These are phyloP conservation scores for Phlebiopsis flavidoalba DNA, from an alignment of 768 basidiomycete species.

Conservation along the genomic window DNA sequence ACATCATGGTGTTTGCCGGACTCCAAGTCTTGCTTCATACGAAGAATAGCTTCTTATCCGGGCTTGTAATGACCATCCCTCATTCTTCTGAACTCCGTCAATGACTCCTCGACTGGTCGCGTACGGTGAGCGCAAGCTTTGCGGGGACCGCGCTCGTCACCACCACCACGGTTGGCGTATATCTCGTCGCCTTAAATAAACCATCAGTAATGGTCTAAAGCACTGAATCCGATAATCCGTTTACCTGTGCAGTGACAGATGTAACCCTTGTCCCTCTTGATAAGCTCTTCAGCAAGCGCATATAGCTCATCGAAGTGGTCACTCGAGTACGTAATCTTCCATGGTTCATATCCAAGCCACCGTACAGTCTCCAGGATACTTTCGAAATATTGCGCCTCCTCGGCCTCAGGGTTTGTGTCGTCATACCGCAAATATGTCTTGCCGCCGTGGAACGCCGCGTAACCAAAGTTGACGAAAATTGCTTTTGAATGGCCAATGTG, in stretches of 20 bases:
- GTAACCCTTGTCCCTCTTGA: constrained; percentile 88
- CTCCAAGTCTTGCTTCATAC: constrained; percentile 95
- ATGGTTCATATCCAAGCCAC: constrained; percentile 97
- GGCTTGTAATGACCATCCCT: constrained; percentile 84
- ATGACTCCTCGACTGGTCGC: constrained; percentile 82
- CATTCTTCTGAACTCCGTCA: constrained; percentile 89
- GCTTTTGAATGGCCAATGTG: constrained; percentile 98
- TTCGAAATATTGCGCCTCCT: constrained; percentile 94
- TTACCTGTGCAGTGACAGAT: constrained; percentile 93
- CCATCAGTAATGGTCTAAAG: not conserved
- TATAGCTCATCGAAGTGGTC: constrained; percentile 91
- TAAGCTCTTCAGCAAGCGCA: constrained; percentile 82
- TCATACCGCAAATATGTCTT: constrained; percentile 93
- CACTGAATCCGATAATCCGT: constrained; percentile 24
- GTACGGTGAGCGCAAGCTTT: constrained; percentile 82
- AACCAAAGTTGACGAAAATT: constrained; percentile 98
- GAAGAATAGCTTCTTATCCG: constrained; percentile 86
- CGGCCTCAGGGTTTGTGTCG: constrained; percentile 98
- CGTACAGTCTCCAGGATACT: constrained; percentile 92
- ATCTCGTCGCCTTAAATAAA: constrained; percentile 78
- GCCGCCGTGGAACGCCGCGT: constrained; percentile 90
- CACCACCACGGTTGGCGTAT: constrained; percentile 80
- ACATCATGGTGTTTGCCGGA: constrained; percentile 98
- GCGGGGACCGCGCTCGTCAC: constrained; percentile 71
- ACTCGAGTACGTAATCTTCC: constrained; percentile 98